Base-by-base conservation (phyloP, 78 protist genomes). In the Dictyostelium citrinum region DNA sequence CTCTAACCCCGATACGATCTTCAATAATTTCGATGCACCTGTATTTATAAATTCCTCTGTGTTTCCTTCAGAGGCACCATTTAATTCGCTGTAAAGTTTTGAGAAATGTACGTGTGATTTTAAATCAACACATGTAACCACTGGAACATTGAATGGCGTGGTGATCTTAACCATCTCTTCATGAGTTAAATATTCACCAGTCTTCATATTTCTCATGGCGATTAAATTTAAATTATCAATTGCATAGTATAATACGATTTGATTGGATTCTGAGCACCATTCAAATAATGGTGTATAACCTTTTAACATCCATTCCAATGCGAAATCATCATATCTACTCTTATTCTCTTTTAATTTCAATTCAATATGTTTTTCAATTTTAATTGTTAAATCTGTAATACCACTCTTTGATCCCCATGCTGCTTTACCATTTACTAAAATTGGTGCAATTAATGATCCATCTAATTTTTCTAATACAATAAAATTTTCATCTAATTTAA, bases 391-490 rank as follows among this genome's bases (percentile, higher is more conserved):
- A 58, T 88, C 93, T 45, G 93, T 88, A 9, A 83, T 70, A 49
- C 93, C 93, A 6, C 33, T 7, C 16, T 88, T 88, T 68, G 93
- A 88, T 9, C 93, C 93, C 93, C 93, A 88, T 9, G 39, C 37
- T 22, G 58, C 68, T 12, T 14, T 29, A 35, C 70, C 93, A 58
- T 67, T 22, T 16, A 78, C 7, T n/a, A 46, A 78, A 20, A 88
- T 45, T 45, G 93, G 93, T 8, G 93, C 79, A 49, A 88, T 78
- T 46, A 88, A 79, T 22, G 86, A 78, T 4, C 93, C 93, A 68
- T 88, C 93, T 16, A 88, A 31, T 35, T 88, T 88, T 31, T 88
- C 93, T 31, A 68, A 77, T 24, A 88, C 51, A n/a, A 78, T 29
- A 33, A 41, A 78, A 9, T 83, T 77, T 24, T 88, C 81, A 46